Evolutionary conservation across 2,329 filamentous ascomycete species (phyloP), one percentile per base, ranked within the genome.

Genomic region (Beauveria pseudobassiana): DNA sequence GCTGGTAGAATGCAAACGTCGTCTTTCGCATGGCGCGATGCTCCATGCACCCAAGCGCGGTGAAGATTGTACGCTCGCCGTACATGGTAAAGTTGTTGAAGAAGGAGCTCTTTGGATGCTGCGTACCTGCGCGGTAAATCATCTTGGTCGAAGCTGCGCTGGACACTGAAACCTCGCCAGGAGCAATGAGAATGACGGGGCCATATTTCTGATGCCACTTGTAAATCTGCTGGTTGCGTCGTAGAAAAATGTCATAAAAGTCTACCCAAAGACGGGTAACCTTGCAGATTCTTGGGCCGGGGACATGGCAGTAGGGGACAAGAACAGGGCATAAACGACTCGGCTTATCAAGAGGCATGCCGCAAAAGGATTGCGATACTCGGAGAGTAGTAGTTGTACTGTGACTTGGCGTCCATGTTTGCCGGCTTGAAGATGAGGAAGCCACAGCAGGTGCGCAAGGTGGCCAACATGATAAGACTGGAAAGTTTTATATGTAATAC

Each of bases 71-170:
- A 14, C 54, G 54, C 43, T 57, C 54, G 28, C 54, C 54, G 28
- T 57, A 57, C 43, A 57, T 24, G 54, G 54, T 57, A 7, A 57
- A 57, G 54, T 57, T 57, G 54, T 57, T 34, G 43, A 57, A 57
- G 43, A 57, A 57, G 20, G 43, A 12, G 20, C 54, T 57, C 43
- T 57, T 57, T 28, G 54, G 54, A 9, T 57, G 54, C 28, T 38
- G 54, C 8, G 54, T 57, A 20, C 54, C 54, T 3, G 54, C 54
- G 43, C 54, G 54, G 54, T 57, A 57, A 8, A 57, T 57, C 3
- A 28, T 28, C n/a, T 20, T 48, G 26, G 54, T 57, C 26, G 54
- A 57, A 12, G n/a, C 28, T 6, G 54, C 43, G 14, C 54, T 57
- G 26, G 54, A 57, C 18, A 57, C 54, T 3, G 54, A 57, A 5